These are phyloP conservation scores for Oenanthe sinensis DNA, from an alignment of 129 eudicot species.

Conservation along the genomic window DNA sequence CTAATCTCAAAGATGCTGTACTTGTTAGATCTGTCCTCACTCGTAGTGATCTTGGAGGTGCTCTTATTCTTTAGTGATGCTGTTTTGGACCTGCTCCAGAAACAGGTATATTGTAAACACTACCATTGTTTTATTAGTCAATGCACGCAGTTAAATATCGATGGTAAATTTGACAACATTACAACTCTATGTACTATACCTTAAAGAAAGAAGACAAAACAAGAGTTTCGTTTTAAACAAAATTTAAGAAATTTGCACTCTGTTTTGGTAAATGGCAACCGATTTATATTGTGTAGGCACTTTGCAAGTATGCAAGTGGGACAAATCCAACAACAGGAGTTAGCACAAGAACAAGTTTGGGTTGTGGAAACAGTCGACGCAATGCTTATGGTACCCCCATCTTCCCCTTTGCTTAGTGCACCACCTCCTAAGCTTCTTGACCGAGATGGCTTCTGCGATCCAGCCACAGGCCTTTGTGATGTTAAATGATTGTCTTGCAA, in stretches of 20 bases:
- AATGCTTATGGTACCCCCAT: constrained; percentile 89
- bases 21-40: constrained; percentile 87
- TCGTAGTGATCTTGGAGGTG: constrained; percentile 94
- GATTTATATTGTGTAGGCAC: constrained; percentile 40
- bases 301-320: constrained; percentile 97
- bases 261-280: background rate
- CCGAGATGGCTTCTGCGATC: constrained; percentile 85
- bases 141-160: too few relatives aligned
- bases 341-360: constrained; percentile 81
- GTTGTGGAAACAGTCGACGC: constrained; percentile 84
- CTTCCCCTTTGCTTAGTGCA: constrained; percentile 93
- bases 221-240: background rate
- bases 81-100: constrained; percentile 83
- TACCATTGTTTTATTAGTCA: too few relatives aligned
- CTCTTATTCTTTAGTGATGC: constrained; percentile 93
- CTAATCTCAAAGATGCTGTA: constrained; percentile 87
- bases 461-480: constrained; percentile 77
- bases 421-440: constrained; percentile 86
- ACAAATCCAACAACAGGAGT: constrained; percentile 90
- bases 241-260: background rate
- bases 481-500: constrained; percentile 24
- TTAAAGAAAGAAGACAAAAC: background rate
- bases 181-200: background rate
- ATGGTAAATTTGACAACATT: background rate
- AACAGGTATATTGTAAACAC: constrained; percentile 38